Percentiles rank a stretch among this genome's conserved stretches.
These are phyloP conservation scores for Lolium multiflorum DNA, from an alignment of 176 grass and related monocot species.

Conservation along the genomic window DNA sequence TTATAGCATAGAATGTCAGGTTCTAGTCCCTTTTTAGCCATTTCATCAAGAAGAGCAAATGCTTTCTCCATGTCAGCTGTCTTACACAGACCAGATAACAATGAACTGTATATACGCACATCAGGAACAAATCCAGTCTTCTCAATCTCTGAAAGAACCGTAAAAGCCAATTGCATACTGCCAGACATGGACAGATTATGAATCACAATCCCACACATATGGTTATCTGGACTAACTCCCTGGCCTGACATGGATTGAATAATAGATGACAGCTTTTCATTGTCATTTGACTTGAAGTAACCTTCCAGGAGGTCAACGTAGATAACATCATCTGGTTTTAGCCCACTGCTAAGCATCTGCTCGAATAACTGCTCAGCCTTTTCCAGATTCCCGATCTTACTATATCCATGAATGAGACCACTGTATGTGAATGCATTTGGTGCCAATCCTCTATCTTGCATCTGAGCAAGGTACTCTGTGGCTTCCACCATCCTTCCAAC, in stretches of 20 bases:
- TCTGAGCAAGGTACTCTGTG: slow-evolving; percentile 56
- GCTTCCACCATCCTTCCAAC: slow-evolving; percentile 69
- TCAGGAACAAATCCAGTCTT: slow-evolving; percentile 70
- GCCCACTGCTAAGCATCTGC: slow-evolving; percentile 53
- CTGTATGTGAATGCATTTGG: slow-evolving; percentile 74
- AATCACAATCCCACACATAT: slow-evolving; percentile 65
- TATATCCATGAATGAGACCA: slow-evolving; percentile 65
- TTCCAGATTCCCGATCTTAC: slow-evolving; percentile 61
- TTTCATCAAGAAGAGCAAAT: slow-evolving; percentile 65
- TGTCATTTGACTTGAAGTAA: slow-evolving; percentile 57
- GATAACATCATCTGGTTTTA: slow-evolving; percentile 64
- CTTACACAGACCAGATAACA: slow-evolving; percentile 75
- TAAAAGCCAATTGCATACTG: slow-evolving; percentile 64
- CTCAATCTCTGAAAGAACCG: slow-evolving; percentile 61
- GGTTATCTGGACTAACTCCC: slow-evolving; percentile 47
- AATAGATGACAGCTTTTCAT: slow-evolving; percentile 55
- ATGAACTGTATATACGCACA: slow-evolving; percentile 62
- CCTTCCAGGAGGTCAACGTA: slow-evolving; percentile 66
- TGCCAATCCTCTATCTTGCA: slow-evolving; percentile 60
- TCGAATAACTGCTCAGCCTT: slow-evolving; percentile 67
- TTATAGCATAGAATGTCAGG: slow-evolving; percentile 71
- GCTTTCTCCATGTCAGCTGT: slow-evolving; percentile 58
- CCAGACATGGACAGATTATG: slow-evolving; percentile 60
- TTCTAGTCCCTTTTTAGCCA: slow-evolving; percentile 65
- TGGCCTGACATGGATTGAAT: slow-evolving; percentile 64